Evolutionary conservation across 1,139 yeast genomes (phyloP).

Genomic region (Scheffersomyces illinoinensis): DNA sequence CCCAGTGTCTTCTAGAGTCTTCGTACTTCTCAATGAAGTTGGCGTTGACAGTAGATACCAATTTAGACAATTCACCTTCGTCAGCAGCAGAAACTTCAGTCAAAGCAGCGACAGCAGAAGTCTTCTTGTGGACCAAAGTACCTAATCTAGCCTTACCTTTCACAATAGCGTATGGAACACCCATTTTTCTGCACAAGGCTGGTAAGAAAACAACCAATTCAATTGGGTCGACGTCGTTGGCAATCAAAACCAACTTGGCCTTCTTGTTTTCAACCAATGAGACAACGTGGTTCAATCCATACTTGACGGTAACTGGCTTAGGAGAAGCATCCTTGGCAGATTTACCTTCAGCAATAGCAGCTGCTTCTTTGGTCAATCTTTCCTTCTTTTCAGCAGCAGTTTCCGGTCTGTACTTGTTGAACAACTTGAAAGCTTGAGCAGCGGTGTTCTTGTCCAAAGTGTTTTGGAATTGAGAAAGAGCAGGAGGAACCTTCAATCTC

Average conservation of each 20-base stretch:
- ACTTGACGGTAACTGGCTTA: slow-evolving; percentile 94
- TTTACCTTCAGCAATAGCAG: slow-evolving; percentile 97
- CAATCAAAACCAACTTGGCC: slow-evolving; percentile 94
- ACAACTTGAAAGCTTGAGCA: slow-evolving; percentile 91
- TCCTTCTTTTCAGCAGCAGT: slow-evolving; percentile 96
- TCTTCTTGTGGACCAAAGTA: slow-evolving; percentile 95
- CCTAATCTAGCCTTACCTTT: slow-evolving; percentile 99
- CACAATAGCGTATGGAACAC: slow-evolving; percentile 97
- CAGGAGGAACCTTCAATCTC: slow-evolving; percentile 99
- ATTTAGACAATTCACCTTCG: slow-evolving; percentile 90
- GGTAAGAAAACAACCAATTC: slow-evolving; percentile 96
- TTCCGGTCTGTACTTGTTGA: slow-evolving; percentile 99
- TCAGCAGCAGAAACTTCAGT: slow-evolving; percentile 93
- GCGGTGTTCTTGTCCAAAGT: slow-evolving; percentile 98
- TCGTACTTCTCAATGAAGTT: slow-evolving; percentile 93
- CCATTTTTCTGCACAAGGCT: slow-evolving; percentile 98
- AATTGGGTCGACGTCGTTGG: slow-evolving; percentile 98
- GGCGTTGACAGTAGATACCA: slow-evolving; percentile 87
- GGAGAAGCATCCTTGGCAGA: slow-evolving; percentile 92
- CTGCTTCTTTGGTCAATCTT: slow-evolving; percentile 98
- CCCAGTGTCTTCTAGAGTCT: slow-evolving; percentile 97
- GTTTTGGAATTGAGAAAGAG: slow-evolving; percentile 93
- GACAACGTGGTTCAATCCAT: slow-evolving; percentile 98
- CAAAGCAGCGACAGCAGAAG: slow-evolving; percentile 94
- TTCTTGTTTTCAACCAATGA: slow-evolving; percentile 96